Evolutionary conservation across 2,329 filamentous ascomycete genomes (phyloP), one percentile per base, ranked within the genome.

Genomic region (Bipolaris sorokiniana): DNA sequence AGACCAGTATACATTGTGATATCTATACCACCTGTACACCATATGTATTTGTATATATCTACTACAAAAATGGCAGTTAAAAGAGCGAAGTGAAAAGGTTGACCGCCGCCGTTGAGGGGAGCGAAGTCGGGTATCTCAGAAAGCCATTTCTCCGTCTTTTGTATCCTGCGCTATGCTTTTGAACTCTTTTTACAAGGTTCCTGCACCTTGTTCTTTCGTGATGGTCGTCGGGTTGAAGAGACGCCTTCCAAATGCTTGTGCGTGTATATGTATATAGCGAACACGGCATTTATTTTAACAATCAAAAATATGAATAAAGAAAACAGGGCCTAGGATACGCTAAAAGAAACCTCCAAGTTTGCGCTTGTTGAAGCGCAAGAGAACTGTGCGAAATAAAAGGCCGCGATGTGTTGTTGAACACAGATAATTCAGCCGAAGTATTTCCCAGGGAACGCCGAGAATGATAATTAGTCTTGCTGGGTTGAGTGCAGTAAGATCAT

Each of bases 151-250:
- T 51, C 13, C 42, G 16, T 34, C 28, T 18, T 26, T 36, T 42
- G 28, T 34, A 20, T 48, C 16, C 41, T 49, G 16, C 31, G 26
- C 38, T 47, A 58, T 50, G 51, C 40, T 36, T 26, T 56, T 18
- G 31, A 57, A 51, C 44, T 48, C 57, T 56, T 61, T 28, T 44
- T 26, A 20, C 22, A 45, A 45, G 54, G 33, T 56, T 50, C 48
- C 50, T 31, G 36, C 46, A 36, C 46, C 34, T 48, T 62, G 67
- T 58, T 59, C 53, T 61, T 59, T 70, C 65, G 59, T 72, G 61
- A 70, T 48, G 68, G 73, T 69, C 73, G 74, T 76, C 71, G 69
- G 72, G 74, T 76, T 76, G 74, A 76, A 76, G 67, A 62, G 74
- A 76, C 73, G 71, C 73, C 72, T 71, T 66, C 65, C 63, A 64